A percentile compares a stretch with the other conserved stretches of the same genome.
Conservation (phyloP, 257 asterid species). For the Solanum tacnaense region DNA sequence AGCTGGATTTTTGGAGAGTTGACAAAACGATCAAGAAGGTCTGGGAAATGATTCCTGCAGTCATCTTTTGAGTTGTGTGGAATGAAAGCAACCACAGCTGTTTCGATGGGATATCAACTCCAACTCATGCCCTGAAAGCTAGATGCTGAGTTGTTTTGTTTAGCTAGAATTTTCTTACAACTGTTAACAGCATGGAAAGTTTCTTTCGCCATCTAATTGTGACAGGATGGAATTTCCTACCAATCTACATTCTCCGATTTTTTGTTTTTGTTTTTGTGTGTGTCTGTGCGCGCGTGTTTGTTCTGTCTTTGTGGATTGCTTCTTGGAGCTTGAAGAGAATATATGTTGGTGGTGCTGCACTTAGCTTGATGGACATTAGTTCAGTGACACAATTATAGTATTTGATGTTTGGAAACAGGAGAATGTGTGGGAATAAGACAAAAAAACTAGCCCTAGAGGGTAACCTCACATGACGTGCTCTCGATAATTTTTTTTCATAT, state of each 20-base stretch:
- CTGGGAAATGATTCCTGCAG: neutral
- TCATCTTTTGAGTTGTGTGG: neutral
- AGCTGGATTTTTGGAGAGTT: neutral
- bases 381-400: neutral
- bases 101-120: neutral
- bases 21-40: neutral
- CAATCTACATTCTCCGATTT: neutral
- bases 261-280: neutral
- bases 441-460: neutral
- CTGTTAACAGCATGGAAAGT: neutral
- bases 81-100: neutral
- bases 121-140: neutral
- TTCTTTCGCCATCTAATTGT: neutral
- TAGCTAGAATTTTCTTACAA: neutral
- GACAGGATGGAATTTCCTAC: neutral
- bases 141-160: neutral
- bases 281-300: neutral
- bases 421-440: neutral
- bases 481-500: neutral
- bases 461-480: neutral
- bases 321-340: neutral
- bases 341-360: neutral
- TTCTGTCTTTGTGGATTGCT: neutral
- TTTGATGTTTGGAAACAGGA: neutral
- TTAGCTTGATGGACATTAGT: neutral